phyloP scores from a whole-genome alignment of 164 flowering plant species.

The Liriodendron chinense region DNA sequence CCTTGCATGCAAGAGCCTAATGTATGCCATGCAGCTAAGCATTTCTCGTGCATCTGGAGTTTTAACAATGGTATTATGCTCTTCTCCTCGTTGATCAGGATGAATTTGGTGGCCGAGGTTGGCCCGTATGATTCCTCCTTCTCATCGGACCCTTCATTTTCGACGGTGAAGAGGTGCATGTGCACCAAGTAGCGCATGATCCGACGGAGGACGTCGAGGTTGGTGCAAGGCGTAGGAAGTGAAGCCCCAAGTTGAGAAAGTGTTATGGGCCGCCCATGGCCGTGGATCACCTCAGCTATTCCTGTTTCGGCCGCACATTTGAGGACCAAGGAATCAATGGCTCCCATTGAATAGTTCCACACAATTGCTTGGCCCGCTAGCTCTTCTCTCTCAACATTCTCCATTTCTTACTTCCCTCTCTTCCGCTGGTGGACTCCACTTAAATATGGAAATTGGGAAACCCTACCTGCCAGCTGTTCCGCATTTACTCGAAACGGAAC shows the following conservation, averaged over 20 bases:
- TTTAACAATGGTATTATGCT: neutral
- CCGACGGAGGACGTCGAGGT: neutral
- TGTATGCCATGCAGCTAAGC: neutral
- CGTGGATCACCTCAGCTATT: neutral
- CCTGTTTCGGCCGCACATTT: neutral
- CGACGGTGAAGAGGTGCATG: neutral
- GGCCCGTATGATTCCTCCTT: neutral
- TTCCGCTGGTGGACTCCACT: too few species aligned
- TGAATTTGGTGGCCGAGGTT: slow-evolving; percentile 4
- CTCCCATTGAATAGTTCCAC: neutral
- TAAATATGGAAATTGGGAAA: too few species aligned
- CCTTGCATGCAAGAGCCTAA: neutral
- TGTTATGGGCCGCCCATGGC: slow-evolving; percentile 1
- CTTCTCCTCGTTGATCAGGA: neutral
- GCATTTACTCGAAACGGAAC: too few species aligned
- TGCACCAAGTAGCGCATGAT: slow-evolving; percentile 1
- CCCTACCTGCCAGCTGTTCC: too few species aligned
- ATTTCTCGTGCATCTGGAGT: too few species aligned
- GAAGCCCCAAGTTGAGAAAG: neutral
- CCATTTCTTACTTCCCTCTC: too few species aligned
- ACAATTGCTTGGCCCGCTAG: neutral
- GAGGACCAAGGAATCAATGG: neutral
- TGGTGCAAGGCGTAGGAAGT: neutral
- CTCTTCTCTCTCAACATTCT: neutral
- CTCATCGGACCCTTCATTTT: neutral